Base-by-base conservation (phyloP, 164 flowering plant genomes). In the Magnolia changhungtana region DNA sequence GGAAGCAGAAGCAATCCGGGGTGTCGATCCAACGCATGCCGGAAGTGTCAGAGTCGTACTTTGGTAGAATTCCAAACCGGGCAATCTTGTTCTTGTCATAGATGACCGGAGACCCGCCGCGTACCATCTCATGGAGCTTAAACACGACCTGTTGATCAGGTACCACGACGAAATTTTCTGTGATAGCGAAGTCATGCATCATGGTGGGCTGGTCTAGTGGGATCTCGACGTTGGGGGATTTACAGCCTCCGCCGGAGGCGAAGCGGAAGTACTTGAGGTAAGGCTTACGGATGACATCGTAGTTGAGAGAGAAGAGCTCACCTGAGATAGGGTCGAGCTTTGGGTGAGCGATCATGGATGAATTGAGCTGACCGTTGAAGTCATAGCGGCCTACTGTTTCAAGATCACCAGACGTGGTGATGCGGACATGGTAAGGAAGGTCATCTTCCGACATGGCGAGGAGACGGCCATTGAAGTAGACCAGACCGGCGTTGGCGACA, bases 301-400 rank as follows among this genome's bases (percentile, higher is more conserved):
- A 95, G 84, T 92, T 88, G 3, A 95, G 81, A 31, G 92, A 91
- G 75, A 89, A 91, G 24, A 95, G 84, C 74, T 93, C 95, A 4
- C 90, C 90, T 1, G 94, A 75, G 0, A 72, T 84, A 0, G 97
- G 97, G 83, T 95, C 98, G 21, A 95, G 77, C 76, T 95, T 95
- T 0, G 98, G 98, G 79, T 95, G 98, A n/a, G 98, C 98, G 21
- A 95, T 95, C 98, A 95, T 95, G 7, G 93, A 82, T 23, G 91
- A 86, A 0, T 74, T 71, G 6, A 95, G 80, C 73, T 92, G 94
- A 0, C 81, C 86, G 8, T 83, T 76, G 81, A 95, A 95, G 67
- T 91, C 83, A 80, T 73, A 91, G 2, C 98, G 85, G 2, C 90
- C 93, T 0, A 91, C 87, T 0, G 98, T 95, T 29, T 87, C 59